phyloP scores from a whole-genome alignment of 768 basidiomycete genomes.

The Fibroporia radiculosa region DNA sequence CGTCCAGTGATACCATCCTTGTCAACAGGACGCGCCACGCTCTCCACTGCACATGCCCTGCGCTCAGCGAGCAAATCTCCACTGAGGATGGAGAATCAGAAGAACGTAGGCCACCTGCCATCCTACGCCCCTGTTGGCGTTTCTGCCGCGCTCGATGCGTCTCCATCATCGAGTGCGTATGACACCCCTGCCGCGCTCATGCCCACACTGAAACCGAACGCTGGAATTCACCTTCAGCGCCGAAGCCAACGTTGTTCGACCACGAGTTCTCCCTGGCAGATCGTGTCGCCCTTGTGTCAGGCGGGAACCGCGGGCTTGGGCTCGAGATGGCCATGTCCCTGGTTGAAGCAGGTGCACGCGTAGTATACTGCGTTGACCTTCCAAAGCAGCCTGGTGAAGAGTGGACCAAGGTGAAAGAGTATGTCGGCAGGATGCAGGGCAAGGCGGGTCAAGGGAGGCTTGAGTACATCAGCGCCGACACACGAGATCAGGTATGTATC shows the following conservation, averaged over 20 bases:
- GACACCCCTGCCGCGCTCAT: slow-evolving; percentile 11
- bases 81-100: slow-evolving; percentile 15
- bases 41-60: slow-evolving; percentile 6
- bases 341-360: slow-evolving; percentile 61
- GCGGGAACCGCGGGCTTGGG: slow-evolving; percentile 49
- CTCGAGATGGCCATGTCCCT: slow-evolving; percentile 78
- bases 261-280: slow-evolving; percentile 24
- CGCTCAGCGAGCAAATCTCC: slow-evolving; percentile 8
- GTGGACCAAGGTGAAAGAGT: slow-evolving; percentile 46
- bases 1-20: background rate
- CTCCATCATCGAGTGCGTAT: slow-evolving; percentile 54
- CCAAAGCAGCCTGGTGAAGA: slow-evolving; percentile 47
- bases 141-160: slow-evolving; percentile 39
- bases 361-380: slow-evolving; percentile 64
- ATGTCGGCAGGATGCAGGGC: slow-evolving; percentile 20
- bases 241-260: slow-evolving; percentile 18
- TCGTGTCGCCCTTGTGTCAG: slow-evolving; percentile 32
- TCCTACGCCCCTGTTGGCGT: slow-evolving; percentile 59
- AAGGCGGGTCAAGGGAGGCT: slow-evolving; percentile 24
- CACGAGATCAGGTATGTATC: slow-evolving; percentile 46
- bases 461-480: slow-evolving; percentile 62
- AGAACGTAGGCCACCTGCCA: slow-evolving; percentile 32
- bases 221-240: slow-evolving; percentile 6
- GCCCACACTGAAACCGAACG: background rate
- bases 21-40: slow-evolving; percentile 6